Base-by-base conservation (phyloP, 106 monocot species). In the Dactylorhiza incarnata region DNA sequence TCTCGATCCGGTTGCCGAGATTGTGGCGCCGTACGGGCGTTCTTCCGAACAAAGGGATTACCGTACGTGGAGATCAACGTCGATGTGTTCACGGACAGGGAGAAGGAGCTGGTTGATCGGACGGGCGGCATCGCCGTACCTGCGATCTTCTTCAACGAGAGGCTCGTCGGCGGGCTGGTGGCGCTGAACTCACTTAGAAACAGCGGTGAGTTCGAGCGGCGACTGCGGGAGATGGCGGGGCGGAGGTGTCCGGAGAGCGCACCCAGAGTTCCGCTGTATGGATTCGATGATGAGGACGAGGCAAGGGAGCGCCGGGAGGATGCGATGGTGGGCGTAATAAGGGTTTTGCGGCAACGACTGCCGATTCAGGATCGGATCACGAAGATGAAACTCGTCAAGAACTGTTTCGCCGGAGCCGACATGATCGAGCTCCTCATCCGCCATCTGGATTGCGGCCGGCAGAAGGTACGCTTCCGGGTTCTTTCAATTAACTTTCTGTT, bases 61-160 rank as follows among this genome's bases (percentile, higher is more conserved):
- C 83, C 84, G 5, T 94, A 80, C 78, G 94, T 90, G 12, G 97
- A 99, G 81, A 99, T 99, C 78, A 99, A 99, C 88, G 26, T 99
- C 14, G 97, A 99, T 78, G 97, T 99, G 24, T 99, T 91, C 77
- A 94, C 94, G 17, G 83, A 87, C 50, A 78, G 97, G 55, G 86
- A 86, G 75, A 71, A 81, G 74, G 97, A 99, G 55, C 84, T 99
- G 79, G 17, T 80, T 4, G 78, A 86, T n/a, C 81, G 91, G 37
- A 73, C 85, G 23, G 97, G 94, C n/a, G 68, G 81, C 44, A 9
- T 61, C 17, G 69, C 87, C 7, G 94, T 99, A 17, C 97, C 97
- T 48, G 81, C 81, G 73, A 85, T 99, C 11, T 99, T 99, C 81
- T 78, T 99, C 75, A 99, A 99, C 82, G 97, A 94, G 80, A 87